Percentiles rank a stretch among this genome's conserved stretches.
Conservation (phyloP, 2,329 filamentous ascomycete genomes). For the Pyrenochaeta sp. region DNA sequence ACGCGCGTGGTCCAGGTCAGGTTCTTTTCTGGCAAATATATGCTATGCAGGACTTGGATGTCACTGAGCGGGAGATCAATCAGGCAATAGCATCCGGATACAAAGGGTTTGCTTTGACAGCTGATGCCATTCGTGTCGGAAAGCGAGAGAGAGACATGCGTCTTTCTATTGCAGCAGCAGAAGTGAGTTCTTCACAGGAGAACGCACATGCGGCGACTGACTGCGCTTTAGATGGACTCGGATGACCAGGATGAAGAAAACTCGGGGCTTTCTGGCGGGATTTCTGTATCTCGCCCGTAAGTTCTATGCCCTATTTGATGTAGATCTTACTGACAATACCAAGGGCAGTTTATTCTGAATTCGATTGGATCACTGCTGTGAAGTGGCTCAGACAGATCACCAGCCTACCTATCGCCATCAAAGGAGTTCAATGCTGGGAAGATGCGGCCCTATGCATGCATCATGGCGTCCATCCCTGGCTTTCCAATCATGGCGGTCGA, state of each 20-base stretch:
- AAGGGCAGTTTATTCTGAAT: neutral
- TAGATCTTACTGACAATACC: neutral
- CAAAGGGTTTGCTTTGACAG: conserved; percentile 25
- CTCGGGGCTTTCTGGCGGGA: neutral
- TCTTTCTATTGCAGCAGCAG: neutral
- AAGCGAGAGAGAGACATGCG: conserved; percentile 25
- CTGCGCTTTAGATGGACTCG: neutral
- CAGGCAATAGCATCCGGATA: conserved; percentile 8
- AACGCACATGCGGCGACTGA: neutral
- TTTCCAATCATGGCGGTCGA: conserved; percentile 60
- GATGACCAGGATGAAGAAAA: conserved; percentile 47
- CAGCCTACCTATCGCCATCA: neutral
- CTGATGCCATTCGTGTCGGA: conserved; percentile 25
- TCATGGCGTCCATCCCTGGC: conserved; percentile 35
- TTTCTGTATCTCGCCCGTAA: neutral
- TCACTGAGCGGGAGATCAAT: neutral
- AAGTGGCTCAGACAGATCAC: neutral
- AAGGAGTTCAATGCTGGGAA: conserved; percentile 39
- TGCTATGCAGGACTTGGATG: conserved; percentile 7
- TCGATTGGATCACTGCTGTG: neutral
- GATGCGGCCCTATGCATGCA: conserved; percentile 6
- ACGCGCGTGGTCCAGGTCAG: neutral
- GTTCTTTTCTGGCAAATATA: conserved; percentile 29
- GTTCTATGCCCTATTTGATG: neutral
- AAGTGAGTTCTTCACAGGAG: neutral